A percentile compares a stretch with the other conserved stretches of the same genome.
Conservation (phyloP, 805 yeast species). For the Yamadazyma phyllophila region DNA sequence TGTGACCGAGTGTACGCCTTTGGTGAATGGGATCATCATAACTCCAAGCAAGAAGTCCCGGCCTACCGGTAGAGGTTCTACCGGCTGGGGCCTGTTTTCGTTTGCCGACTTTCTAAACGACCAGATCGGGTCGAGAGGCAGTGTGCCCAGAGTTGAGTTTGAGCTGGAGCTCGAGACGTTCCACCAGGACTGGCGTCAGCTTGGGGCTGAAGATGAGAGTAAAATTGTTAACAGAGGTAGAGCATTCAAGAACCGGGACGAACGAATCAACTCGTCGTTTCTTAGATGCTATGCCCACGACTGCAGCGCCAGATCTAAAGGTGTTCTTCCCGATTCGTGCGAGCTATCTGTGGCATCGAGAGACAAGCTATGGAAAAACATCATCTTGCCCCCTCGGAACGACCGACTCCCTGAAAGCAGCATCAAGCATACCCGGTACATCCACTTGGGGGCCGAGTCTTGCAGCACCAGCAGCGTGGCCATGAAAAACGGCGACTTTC, state of each 20-base stretch:
- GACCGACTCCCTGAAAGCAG: constrained; percentile 31
- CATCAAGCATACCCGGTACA: constrained; percentile 22
- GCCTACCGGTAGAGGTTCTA: too few relatives aligned
- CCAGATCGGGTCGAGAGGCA: background rate
- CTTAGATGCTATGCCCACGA: constrained; percentile 51
- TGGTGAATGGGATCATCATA: background rate
- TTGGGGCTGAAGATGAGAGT: background rate
- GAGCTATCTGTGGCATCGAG: constrained; percentile 40
- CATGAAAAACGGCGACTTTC: constrained; percentile 20
- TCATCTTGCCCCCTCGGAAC: constrained; percentile 50
- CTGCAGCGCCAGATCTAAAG: constrained; percentile 36
- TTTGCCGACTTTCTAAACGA: background rate
- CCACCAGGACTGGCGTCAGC: background rate
- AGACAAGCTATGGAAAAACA: constrained; percentile 53
- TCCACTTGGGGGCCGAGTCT: constrained; percentile 22
- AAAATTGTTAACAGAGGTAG: background rate
- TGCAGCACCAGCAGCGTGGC: constrained; percentile 10
- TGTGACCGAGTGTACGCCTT: background rate
- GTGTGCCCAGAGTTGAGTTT: constrained; percentile 13
- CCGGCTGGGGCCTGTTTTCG: background rate
- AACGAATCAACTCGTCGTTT: constrained; percentile 50
- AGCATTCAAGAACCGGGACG: constrained; percentile 37
- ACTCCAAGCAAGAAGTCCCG: background rate
- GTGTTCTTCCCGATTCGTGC: constrained; percentile 22
- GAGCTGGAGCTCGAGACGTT: constrained; percentile 12